Conservation (phyloP, 1,284 basidiomycete species). For the Ustilago cynodontis region DNA sequence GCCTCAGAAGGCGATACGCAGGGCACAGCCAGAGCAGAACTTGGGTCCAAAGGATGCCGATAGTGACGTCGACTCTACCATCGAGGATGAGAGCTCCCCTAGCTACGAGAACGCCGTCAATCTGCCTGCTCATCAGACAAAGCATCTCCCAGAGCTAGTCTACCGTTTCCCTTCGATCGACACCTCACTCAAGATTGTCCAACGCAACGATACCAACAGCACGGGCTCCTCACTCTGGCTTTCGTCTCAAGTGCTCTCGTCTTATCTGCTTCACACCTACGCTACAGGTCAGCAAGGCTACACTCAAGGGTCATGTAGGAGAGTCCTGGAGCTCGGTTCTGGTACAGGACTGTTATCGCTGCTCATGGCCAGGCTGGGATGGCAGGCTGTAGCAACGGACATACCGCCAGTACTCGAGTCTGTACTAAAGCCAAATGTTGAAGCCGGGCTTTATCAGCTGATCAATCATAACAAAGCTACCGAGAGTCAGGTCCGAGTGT, state of each 20-base stretch:
- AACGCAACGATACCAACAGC: conserved; percentile 50
- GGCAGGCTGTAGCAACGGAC: conserved; percentile 84
- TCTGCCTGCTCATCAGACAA: conserved; percentile 50
- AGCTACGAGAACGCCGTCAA: conserved; percentile 33
- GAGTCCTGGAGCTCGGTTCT: conserved; percentile 45
- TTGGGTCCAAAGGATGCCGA: conserved; percentile 9
- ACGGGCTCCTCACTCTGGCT: conserved; percentile 57
- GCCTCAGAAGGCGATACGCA: background rate
- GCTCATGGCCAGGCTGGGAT: conserved; percentile 78
- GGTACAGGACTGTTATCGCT: conserved; percentile 71
- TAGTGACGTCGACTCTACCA: background rate
- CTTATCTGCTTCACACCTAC: conserved; percentile 39
- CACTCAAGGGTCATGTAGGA: background rate
- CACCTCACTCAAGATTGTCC: conserved; percentile 21
- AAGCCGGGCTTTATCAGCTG: conserved; percentile 71
- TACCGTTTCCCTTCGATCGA: conserved; percentile 41
- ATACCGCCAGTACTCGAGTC: conserved; percentile 77
- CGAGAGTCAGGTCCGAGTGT: conserved; percentile 73
- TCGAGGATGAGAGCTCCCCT: background rate
- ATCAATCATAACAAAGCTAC: background rate
- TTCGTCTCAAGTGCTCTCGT: conserved; percentile 49
- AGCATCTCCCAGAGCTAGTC: conserved; percentile 43
- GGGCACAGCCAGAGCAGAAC: background rate
- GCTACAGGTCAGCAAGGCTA: background rate
- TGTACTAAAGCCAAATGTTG: conserved; percentile 79